Evolutionary conservation across 495 filamentous ascomycete species (phyloP), one percentile per base, ranked within the genome.

Genomic region (Penicillium coprophilum): DNA sequence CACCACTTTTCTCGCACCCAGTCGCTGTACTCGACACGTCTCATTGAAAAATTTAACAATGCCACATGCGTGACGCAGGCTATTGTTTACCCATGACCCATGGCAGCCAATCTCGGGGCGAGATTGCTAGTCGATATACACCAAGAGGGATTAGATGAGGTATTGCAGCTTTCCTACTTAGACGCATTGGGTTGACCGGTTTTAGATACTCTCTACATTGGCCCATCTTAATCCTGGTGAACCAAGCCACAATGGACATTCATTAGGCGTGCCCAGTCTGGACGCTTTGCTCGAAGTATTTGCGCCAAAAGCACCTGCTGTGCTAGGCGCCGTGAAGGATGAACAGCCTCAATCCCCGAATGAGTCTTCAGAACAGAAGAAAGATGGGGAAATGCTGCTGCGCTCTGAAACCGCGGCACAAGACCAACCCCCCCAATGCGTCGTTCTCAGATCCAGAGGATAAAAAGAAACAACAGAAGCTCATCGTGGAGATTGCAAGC

Each of bases 101-200:
- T 77, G 73, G 72, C 73, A 50, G 71, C 72, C 34, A 68, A 60
- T 53, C 69, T 77, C 21, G 91, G 91, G 30, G 79, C 78, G 53
- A 79, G 79, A 54, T 65, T 93, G 64, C 71, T 95, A 38, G 70
- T 63, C 21, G 86, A 90, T 62, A 77, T 90, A 46, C 78, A 85
- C 57, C 83, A 84, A 67, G 81, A 80, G 55, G 73, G 77, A 49
- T 72, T 93, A 50, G 80, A 85, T 65, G 80, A 87, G 80, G 88
- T 90, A 75, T 41, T 41, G 36, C 4, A 31, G 32, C 43, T 49
- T 13, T 4, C 23, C 34, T 53, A 28, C 17, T 20, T 17, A n/a
- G 21, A 55, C 28, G 34, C 13, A 21, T 47, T 65, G 38, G 63
- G 10, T 17, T 44, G 41, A 54, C 30, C 24, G 8, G n/a, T 38